phyloP scores from a whole-genome alignment of 2,329 filamentous ascomycete genomes.

The Penicillium sp. region DNA sequence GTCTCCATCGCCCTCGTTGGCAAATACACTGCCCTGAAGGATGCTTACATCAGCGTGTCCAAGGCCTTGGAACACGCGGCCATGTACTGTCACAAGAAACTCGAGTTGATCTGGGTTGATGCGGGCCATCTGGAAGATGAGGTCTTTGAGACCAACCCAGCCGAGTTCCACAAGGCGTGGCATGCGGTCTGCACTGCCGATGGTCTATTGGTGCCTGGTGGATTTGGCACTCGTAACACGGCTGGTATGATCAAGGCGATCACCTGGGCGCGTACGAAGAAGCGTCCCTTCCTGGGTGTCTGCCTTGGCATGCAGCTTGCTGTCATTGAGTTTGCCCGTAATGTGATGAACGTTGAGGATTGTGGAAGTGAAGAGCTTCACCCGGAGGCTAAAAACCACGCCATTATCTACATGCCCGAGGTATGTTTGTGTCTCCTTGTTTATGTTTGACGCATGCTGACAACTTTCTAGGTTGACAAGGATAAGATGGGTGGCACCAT shows the following conservation, averaged over 20 bases:
- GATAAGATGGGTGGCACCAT: slow-evolving; percentile 82
- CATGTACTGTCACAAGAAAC: slow-evolving; percentile 22
- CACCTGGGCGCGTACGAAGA: slow-evolving; percentile 82
- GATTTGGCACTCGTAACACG: slow-evolving; percentile 79
- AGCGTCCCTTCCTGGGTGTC: slow-evolving; percentile 81
- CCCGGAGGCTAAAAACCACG: slow-evolving; percentile 61
- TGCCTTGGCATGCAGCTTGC: slow-evolving; percentile 93
- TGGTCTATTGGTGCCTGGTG: slow-evolving; percentile 62
- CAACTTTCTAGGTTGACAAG: slow-evolving; percentile 57
- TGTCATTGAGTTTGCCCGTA: slow-evolving; percentile 83
- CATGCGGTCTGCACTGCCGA: slow-evolving; percentile 70
- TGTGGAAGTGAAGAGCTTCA: slow-evolving; percentile 62
- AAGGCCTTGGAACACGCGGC: slow-evolving; percentile 60
- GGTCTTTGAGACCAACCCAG: slow-evolving; percentile 63
- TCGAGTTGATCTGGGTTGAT: slow-evolving; percentile 74
- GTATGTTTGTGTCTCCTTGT: neutral
- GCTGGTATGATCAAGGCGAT: slow-evolving; percentile 88
- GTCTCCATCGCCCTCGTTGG: slow-evolving; percentile 86
- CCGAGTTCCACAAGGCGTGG: slow-evolving; percentile 84
- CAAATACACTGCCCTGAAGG: slow-evolving; percentile 83
- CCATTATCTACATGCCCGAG: slow-evolving; percentile 93
- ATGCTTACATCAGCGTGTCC: slow-evolving; percentile 80
- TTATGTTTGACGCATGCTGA: neutral
- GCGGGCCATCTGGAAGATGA: slow-evolving; percentile 77
- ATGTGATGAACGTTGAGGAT: slow-evolving; percentile 65